Conservation (phyloP, 2,329 filamentous ascomycete genomes). For the Leptodontidium sp. region DNA sequence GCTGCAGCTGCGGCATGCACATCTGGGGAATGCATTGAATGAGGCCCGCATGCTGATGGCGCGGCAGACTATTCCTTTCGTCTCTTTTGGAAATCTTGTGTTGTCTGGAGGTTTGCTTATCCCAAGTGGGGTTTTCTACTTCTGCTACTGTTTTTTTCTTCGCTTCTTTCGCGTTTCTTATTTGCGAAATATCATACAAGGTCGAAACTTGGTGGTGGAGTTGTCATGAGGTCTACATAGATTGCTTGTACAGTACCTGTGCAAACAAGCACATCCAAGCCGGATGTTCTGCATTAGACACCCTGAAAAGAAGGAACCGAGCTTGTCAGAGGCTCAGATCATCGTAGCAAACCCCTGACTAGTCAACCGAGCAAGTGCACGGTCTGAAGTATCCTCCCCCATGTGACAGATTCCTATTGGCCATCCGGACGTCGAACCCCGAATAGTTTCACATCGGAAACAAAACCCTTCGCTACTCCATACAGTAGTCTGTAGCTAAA, state of each 20-base stretch:
- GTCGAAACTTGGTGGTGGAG: too few relatives aligned
- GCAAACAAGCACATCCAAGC: too few relatives aligned
- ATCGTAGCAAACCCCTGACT: too few relatives aligned
- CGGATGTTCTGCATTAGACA: not conserved
- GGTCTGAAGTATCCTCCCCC: not conserved
- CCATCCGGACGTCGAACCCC: not conserved
- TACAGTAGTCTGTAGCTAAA: not conserved
- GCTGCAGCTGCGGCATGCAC: not conserved
- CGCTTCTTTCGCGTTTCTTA: too few relatives aligned
- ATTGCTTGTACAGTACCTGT: too few relatives aligned
- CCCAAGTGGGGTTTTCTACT: not conserved
- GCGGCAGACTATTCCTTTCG: not conserved
- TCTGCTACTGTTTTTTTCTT: too few relatives aligned
- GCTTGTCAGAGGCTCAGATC: not conserved
- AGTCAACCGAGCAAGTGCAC: not conserved
- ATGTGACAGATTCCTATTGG: slow-evolving; percentile 6
- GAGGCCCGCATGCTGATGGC: not conserved
- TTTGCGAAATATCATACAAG: too few relatives aligned
- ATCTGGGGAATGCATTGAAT: not conserved
- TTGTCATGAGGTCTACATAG: too few relatives aligned
- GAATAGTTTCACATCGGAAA: slow-evolving; percentile 16
- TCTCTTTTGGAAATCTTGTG: not conserved
- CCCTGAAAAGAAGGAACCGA: not conserved
- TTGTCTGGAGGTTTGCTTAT: not conserved
- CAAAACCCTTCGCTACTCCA: not conserved